Evolutionary conservation across 2,329 filamentous ascomycete genomes (phyloP).

Genomic region (Sarocladiaceae sp.): DNA sequence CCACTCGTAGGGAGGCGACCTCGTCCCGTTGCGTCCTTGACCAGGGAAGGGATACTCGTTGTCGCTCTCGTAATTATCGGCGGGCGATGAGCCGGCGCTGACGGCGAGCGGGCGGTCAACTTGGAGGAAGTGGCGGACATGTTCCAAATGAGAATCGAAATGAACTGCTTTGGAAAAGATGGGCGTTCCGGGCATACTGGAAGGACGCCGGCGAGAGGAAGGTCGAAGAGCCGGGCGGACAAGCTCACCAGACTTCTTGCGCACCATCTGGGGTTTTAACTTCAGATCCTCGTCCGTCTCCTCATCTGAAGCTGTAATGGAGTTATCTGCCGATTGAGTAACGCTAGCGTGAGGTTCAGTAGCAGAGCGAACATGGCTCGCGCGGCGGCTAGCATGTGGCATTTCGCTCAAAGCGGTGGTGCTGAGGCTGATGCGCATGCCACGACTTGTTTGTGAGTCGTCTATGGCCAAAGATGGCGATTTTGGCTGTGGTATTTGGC

Average conservation of each 20-base stretch:
- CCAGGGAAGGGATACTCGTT: slow-evolving; percentile 79
- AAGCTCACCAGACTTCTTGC: slow-evolving; percentile 97
- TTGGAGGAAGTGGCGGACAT: slow-evolving; percentile 91
- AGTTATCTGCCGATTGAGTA: slow-evolving; percentile 41
- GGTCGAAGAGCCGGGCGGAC: slow-evolving; percentile 86
- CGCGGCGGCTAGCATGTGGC: slow-evolving; percentile 14
- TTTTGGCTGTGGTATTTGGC: slow-evolving; percentile 55
- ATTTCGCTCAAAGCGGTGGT: slow-evolving; percentile 35
- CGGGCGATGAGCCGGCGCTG: slow-evolving; percentile 86
- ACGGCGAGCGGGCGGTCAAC: slow-evolving; percentile 93
- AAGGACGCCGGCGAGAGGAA: slow-evolving; percentile 68
- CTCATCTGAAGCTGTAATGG: slow-evolving; percentile 51
- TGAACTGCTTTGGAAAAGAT: slow-evolving; percentile 97
- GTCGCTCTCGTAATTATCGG: slow-evolving; percentile 75
- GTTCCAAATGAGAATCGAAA: slow-evolving; percentile 93
- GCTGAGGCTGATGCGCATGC: slow-evolving; percentile 41
- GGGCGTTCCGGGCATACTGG: slow-evolving; percentile 95
- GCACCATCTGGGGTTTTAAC: slow-evolving; percentile 82
- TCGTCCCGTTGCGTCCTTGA: slow-evolving; percentile 27
- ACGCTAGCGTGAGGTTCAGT: slow-evolving; percentile 48
- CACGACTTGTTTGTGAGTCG: slow-evolving; percentile 12
- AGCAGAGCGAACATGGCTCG: slow-evolving; percentile 46
- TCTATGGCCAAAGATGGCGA: slow-evolving; percentile 47
- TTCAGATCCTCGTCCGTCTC: slow-evolving; percentile 53
- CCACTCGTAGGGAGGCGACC: slow-evolving; percentile 65